Evolutionary conservation across 352 stramenopile species (phyloP).

Genomic region (Globisporangium radiosum): DNA sequence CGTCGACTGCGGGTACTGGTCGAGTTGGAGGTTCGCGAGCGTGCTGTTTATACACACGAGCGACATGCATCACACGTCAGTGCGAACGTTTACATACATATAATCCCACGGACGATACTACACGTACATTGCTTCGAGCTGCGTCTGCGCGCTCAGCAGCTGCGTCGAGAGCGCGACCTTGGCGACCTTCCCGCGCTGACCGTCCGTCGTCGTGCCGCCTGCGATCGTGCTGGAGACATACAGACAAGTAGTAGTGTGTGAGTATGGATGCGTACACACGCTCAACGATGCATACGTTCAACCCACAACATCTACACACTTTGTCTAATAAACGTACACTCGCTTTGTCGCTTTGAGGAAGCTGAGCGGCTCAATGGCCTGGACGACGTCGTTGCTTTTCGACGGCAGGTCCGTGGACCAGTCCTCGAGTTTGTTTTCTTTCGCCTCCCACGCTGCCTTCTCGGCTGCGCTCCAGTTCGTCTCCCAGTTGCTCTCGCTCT

Average conservation of each 20-base stretch:
- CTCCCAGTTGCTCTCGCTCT: constrained; percentile 35
- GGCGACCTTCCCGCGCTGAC: constrained; percentile 36
- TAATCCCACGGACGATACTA: neutral
- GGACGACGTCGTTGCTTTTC: constrained; percentile 26
- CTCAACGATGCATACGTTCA: neutral
- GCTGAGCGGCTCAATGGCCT: constrained; percentile 24
- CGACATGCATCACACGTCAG: too few relatives aligned
- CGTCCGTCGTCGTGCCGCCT: constrained; percentile 34
- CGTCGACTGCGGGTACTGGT: constrained; percentile 33
- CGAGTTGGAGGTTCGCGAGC: constrained; percentile 48
- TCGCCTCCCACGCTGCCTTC: constrained; percentile 15
- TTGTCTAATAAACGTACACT: constrained; percentile 17
- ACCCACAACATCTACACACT: neutral
- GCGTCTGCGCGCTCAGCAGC: constrained; percentile 26
- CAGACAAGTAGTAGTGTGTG: too few relatives aligned
- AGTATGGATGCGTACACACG: too few relatives aligned
- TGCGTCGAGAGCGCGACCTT: constrained; percentile 25
- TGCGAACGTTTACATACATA: neutral
- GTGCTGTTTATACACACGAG: constrained; percentile 22
- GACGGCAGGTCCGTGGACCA: constrained; percentile 23
- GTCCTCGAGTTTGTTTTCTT: constrained; percentile 14
- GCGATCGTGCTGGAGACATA: constrained; percentile 29
- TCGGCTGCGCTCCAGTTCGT: constrained; percentile 24
- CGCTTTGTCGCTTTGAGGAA: constrained; percentile 22
- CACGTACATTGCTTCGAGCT: constrained; percentile 38